These are phyloP conservation scores for Magnolia officinalis DNA, from an alignment of 164 flowering plant genomes.

Conservation along the genomic window DNA sequence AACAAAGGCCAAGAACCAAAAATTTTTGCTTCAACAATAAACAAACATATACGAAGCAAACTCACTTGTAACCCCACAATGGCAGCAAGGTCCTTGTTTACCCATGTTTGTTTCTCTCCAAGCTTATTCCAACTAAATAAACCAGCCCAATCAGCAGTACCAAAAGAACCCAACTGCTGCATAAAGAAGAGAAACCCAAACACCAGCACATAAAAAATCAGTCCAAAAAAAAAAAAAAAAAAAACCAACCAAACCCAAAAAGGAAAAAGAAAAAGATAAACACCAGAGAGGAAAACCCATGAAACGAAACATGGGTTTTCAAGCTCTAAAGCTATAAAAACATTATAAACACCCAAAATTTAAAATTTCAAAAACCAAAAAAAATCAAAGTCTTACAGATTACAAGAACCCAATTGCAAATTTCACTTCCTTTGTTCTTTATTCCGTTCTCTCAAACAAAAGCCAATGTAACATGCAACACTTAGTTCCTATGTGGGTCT, in stretches of 20 bases:
- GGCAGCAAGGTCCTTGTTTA: slow-evolving; percentile 6
- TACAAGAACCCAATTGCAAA: background rate
- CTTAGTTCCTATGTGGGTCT: background rate
- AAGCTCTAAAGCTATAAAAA: background rate
- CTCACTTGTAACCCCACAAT: slow-evolving; percentile 7
- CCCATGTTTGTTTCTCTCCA: background rate
- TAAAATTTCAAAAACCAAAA: background rate
- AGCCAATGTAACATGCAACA: background rate
- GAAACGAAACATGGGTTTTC: background rate
- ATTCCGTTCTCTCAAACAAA: background rate
- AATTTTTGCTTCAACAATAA: background rate
- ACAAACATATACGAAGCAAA: background rate
- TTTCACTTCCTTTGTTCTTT: background rate
- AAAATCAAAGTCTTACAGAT: background rate
- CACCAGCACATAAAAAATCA: background rate
- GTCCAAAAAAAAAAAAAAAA: background rate
- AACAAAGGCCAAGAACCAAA: background rate
- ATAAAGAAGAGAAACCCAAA: background rate
- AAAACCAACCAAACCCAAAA: background rate
- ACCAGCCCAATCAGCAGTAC: background rate
- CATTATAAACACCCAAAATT: background rate
- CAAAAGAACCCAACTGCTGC: slow-evolving; percentile 1
- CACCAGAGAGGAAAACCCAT: background rate
- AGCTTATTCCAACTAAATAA: background rate
- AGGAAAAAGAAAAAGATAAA: background rate